Evolutionary conservation across 176 grass and related monocot genomes (phyloP).

Genomic region (Aegilops longissima): DNA sequence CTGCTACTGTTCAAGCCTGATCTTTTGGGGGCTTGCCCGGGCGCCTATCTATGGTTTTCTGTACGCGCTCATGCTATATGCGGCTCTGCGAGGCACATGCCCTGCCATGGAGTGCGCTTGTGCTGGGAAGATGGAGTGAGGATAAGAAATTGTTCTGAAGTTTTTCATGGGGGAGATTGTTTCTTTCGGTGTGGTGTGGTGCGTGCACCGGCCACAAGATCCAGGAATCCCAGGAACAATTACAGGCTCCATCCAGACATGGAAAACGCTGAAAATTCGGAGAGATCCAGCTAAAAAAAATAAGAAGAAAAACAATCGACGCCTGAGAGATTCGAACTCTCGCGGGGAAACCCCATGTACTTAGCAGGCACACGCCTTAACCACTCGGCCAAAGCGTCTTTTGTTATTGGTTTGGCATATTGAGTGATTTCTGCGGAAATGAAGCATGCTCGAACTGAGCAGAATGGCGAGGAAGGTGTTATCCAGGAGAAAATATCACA

Average conservation of each 20-base stretch:
- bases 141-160: neutral
- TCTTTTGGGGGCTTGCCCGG: slow-evolving; percentile 13
- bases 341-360: slow-evolving; percentile 99
- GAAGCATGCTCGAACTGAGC: neutral
- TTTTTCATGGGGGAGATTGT: neutral
- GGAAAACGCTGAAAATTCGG: no score
- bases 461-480: neutral
- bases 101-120: neutral
- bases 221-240: neutral
- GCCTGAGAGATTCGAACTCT: slow-evolving; percentile 99
- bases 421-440: accelerated
- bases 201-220: neutral
- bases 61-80: neutral
- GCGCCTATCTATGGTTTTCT: slow-evolving; percentile 13
- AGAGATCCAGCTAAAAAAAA: no score
- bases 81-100: neutral
- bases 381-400: slow-evolving; percentile 99
- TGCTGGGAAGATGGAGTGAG: neutral
- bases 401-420: accelerated
- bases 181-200: neutral
- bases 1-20: neutral
- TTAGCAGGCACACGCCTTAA: slow-evolving; percentile 99
- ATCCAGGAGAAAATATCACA: neutral
- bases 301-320: neutral
- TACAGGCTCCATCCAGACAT: neutral